These are phyloP conservation scores for Clonostachys rhizophaga DNA, from an alignment of 2,329 filamentous ascomycete species.

Conservation along the genomic window DNA sequence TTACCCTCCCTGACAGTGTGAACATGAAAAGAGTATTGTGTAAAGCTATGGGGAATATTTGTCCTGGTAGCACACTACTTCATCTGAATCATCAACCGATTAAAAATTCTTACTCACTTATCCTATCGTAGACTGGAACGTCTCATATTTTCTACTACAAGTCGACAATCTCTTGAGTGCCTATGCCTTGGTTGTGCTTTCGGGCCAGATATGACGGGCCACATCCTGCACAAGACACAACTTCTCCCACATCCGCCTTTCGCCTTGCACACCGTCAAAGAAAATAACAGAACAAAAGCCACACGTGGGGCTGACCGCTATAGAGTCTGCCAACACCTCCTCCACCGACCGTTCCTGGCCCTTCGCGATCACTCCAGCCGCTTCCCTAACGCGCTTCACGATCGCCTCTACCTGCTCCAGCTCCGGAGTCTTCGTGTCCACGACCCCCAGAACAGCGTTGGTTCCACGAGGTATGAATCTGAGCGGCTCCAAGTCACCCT, in stretches of 20 bases:
- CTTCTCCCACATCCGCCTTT: slow-evolving; percentile 67
- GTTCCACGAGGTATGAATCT: slow-evolving; percentile 52
- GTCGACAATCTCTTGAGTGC: too few relatives aligned
- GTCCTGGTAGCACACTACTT: too few relatives aligned
- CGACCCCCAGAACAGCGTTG: slow-evolving; percentile 57
- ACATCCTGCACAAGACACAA: slow-evolving; percentile 63
- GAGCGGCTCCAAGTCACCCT: slow-evolving; percentile 60
- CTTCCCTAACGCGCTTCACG: slow-evolving; percentile 47
- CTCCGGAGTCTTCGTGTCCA: slow-evolving; percentile 55
- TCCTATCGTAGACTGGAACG: too few relatives aligned
- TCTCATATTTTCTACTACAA: too few relatives aligned
- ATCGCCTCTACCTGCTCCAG: slow-evolving; percentile 52
- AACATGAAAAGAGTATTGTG: too few relatives aligned
- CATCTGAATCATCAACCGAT: too few relatives aligned
- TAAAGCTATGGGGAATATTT: too few relatives aligned
- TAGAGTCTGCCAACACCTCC: slow-evolving; percentile 48
- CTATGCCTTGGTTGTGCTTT: too few relatives aligned
- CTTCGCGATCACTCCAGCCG: slow-evolving; percentile 61
- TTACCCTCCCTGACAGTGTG: too few relatives aligned
- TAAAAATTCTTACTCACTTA: too few relatives aligned
- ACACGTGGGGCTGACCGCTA: slow-evolving; percentile 67
- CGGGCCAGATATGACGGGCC: slow-evolving; percentile 58
- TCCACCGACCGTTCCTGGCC: slow-evolving; percentile 56
- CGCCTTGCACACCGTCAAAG: slow-evolving; percentile 48
- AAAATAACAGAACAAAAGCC: slow-evolving; percentile 66